Conservation (phyloP, 768 basidiomycete species). For the Lactarius deliciosus region DNA sequence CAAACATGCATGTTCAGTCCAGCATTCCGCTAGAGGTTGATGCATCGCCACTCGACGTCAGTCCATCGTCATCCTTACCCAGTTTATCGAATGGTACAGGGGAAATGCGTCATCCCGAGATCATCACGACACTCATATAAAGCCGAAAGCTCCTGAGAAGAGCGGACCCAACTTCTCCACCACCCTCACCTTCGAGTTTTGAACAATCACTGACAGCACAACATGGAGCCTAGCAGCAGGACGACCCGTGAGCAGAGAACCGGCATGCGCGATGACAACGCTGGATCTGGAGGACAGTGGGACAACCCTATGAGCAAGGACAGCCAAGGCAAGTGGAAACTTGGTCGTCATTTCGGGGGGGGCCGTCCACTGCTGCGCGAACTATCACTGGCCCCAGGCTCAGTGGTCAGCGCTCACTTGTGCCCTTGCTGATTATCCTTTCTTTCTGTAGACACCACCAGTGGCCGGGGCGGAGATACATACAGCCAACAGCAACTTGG, state of each 20-base stretch:
- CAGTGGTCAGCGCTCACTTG: neutral
- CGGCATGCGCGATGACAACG: neutral
- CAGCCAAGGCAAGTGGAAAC: constrained; percentile 13
- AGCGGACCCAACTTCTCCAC: neutral
- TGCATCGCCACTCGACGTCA: constrained; percentile 10
- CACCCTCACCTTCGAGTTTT: neutral
- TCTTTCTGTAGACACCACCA: neutral
- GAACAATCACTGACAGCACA: neutral
- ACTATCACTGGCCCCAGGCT: neutral
- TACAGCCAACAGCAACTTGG: constrained; percentile 12
- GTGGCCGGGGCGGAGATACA: neutral
- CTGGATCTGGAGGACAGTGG: constrained; percentile 1
- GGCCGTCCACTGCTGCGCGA: neutral
- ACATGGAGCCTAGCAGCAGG: constrained; percentile 6
- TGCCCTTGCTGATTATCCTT: neutral
- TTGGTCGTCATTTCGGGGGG: neutral
- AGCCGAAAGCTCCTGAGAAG: neutral
- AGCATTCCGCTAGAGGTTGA: neutral
- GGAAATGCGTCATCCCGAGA: neutral
- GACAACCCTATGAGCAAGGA: neutral
- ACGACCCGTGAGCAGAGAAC: constrained; percentile 9
- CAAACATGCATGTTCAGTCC: too few relatives aligned
- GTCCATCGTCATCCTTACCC: neutral
- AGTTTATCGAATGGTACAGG: neutral
- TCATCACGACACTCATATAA: constrained; percentile 10